A percentile compares a stretch with the other conserved stretches of the same genome.
Conservation (phyloP, 371 early-diverging fungal species). For the Haplosporangium sp. region DNA sequence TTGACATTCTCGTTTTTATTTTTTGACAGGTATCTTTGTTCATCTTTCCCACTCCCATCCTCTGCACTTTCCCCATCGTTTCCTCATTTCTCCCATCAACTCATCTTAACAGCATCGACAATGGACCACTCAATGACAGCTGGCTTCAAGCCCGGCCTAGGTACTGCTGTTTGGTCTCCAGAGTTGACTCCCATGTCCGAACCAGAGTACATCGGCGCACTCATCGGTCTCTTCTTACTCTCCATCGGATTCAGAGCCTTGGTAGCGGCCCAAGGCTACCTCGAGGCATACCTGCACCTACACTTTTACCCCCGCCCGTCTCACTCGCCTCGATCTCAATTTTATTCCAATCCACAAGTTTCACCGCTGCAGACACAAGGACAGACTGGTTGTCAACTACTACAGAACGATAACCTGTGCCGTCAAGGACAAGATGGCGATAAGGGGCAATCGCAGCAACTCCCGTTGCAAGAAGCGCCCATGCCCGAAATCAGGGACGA, state of each 20-base stretch:
- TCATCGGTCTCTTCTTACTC: constrained; percentile 65
- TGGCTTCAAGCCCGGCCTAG: constrained; percentile 34
- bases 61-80: neutral
- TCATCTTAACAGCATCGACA: neutral
- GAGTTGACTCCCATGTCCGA: constrained; percentile 54
- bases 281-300: constrained; percentile 56
- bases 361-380: no score
- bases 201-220: constrained; percentile 66
- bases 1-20: neutral
- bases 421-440: no score
- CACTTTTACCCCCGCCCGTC: constrained; percentile 43
- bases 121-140: constrained; percentile 30
- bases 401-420: no score
- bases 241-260: constrained; percentile 62
- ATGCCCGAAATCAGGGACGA: neutral
- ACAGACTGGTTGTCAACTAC: no score
- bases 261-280: constrained; percentile 63
- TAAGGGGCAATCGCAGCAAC: no score
- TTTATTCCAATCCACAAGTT: neutral
- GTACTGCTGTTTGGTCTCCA: constrained; percentile 38
- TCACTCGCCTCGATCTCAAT: neutral
- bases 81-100: neutral
- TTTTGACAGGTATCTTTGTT: constrained; percentile 1
- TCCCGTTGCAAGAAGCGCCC: neutral
- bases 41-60: neutral